A percentile compares a stretch with the other conserved stretches of the same genome.
Conservation (phyloP, 495 filamentous ascomycete genomes). For the Xylaria longipes region DNA sequence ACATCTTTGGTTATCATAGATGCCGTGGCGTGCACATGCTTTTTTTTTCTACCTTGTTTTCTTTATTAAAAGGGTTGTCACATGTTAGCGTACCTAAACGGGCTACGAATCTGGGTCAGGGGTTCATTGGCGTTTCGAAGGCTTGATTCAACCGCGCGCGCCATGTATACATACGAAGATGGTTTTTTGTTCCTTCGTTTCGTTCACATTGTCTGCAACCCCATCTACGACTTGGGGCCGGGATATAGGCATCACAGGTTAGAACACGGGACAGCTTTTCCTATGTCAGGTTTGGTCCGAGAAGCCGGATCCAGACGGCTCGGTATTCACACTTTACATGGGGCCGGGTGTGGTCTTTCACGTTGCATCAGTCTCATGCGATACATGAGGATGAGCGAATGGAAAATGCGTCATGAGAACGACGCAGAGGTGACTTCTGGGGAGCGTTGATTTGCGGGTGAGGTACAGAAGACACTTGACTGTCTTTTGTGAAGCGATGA, state of each 20-base stretch:
- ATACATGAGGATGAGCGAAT: constrained; percentile 17
- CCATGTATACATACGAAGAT: constrained; percentile 13
- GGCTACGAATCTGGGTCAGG: background rate
- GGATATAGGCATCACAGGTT: constrained; percentile 1
- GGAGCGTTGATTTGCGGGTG: constrained; percentile 1
- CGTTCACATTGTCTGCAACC: background rate
- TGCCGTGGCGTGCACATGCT: background rate
- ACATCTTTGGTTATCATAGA: constrained; percentile 25
- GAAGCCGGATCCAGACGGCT: background rate
- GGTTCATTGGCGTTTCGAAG: constrained; percentile 6
- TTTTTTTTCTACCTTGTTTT: background rate
- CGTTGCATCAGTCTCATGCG: background rate
- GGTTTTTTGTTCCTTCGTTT: background rate
- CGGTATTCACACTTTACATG: background rate
- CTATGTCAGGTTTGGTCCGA: background rate
- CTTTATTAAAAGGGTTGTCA: background rate
- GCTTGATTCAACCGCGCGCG: background rate
- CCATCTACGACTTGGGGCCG: background rate
- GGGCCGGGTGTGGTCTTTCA: background rate
- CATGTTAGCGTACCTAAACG: background rate
- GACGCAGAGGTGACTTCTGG: background rate
- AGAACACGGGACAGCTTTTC: background rate
- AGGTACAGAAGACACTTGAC: background rate
- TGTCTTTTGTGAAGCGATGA: background rate
- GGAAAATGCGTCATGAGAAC: constrained; percentile 13